Evolutionary conservation across 2,329 filamentous ascomycete genomes (phyloP).

Genomic region (Verticillium isaacii): DNA sequence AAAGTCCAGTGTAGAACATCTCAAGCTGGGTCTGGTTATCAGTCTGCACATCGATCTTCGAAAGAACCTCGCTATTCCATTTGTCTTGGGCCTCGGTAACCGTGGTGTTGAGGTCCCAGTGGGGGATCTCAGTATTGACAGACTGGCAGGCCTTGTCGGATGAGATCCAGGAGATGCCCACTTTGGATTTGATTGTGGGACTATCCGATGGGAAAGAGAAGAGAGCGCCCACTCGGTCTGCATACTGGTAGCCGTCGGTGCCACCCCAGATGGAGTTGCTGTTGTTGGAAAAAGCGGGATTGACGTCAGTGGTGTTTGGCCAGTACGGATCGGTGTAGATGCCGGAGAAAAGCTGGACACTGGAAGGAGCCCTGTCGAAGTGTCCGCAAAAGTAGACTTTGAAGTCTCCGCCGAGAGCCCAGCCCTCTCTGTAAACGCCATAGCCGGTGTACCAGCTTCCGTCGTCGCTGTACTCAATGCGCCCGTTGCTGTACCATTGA

Average conservation of each 20-base stretch:
- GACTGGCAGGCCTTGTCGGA: constrained; percentile 42
- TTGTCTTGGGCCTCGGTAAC: constrained; percentile 31
- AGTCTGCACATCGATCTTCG: constrained; percentile 31
- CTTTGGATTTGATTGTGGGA: constrained; percentile 38
- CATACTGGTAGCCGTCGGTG: constrained; percentile 43
- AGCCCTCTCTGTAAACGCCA: constrained; percentile 40
- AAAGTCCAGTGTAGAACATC: constrained; percentile 54
- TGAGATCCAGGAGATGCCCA: constrained; percentile 46
- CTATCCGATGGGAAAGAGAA: constrained; percentile 37
- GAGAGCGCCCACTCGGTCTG: constrained; percentile 45
- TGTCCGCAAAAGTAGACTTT: constrained; percentile 39
- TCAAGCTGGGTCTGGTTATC: constrained; percentile 41
- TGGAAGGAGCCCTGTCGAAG: constrained; percentile 29
- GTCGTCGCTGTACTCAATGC: constrained; percentile 29
- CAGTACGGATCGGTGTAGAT: constrained; percentile 40
- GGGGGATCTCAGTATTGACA: constrained; percentile 36
- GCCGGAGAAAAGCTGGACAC: constrained; percentile 31
- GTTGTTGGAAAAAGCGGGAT: constrained; percentile 39
- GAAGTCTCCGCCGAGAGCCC: constrained; percentile 35
- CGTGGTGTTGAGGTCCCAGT: constrained; percentile 34
- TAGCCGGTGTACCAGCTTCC: constrained; percentile 38
- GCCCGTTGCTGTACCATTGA: constrained; percentile 36
- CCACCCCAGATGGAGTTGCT: constrained; percentile 48
- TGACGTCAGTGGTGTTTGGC: constrained; percentile 23
- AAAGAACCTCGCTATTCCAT: constrained; percentile 42